These are phyloP conservation scores for Helotiales sp. DNA, from an alignment of 2,329 filamentous ascomycete genomes.

Conservation along the genomic window DNA sequence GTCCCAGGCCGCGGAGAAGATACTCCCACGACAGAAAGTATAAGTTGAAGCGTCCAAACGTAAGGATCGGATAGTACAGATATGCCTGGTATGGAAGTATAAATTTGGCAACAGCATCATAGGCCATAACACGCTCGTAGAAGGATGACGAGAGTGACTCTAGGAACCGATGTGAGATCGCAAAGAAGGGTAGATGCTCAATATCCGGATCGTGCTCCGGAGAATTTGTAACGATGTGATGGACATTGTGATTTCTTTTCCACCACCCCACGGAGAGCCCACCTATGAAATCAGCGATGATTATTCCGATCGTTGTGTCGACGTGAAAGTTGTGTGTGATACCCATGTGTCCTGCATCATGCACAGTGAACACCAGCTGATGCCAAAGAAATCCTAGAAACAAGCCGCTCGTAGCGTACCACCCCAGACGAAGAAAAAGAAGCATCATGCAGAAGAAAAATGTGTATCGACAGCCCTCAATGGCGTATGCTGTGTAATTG, in stretches of 20 bases:
- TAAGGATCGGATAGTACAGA: constrained; percentile 81
- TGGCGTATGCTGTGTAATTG: constrained; percentile 78
- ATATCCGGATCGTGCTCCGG: constrained; percentile 97
- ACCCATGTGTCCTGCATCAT: constrained; percentile 96
- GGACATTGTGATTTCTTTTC: constrained; percentile 95
- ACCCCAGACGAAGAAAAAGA: constrained; percentile 63
- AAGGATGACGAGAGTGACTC: constrained; percentile 76
- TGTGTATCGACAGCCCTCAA: constrained; percentile 75
- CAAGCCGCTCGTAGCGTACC: constrained; percentile 72
- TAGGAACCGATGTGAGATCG: constrained; percentile 82
- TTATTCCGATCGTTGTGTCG: constrained; percentile 85
- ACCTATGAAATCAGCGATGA: constrained; percentile 88
- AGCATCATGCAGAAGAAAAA: constrained; percentile 68
- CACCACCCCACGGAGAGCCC: constrained; percentile 95
- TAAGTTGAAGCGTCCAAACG: constrained; percentile 85
- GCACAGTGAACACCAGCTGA: constrained; percentile 89
- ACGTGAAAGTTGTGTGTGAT: constrained; percentile 89
- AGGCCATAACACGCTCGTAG: constrained; percentile 80
- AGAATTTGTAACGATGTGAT: constrained; percentile 94
- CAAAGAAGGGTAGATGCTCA: constrained; percentile 87
- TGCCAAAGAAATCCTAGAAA: constrained; percentile 90
- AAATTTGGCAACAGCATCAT: constrained; percentile 74
- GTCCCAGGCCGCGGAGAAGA: constrained; percentile 71
- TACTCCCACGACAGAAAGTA: constrained; percentile 83
- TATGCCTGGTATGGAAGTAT: constrained; percentile 77